These are phyloP conservation scores for Amborella trichopoda DNA, from an alignment of 164 flowering plant species.

Conservation along the genomic window DNA sequence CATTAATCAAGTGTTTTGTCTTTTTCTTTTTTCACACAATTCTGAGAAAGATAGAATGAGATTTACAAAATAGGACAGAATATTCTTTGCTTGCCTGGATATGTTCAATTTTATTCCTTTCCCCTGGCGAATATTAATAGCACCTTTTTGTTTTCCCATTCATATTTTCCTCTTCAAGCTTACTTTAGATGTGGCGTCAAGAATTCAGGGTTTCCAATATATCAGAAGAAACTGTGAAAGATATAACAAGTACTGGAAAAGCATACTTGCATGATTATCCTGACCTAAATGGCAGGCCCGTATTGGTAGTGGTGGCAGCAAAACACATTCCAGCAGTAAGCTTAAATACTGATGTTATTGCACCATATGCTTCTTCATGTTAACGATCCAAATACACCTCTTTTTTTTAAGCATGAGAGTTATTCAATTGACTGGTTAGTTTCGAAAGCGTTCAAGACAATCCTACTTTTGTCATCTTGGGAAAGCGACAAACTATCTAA, in stretches of 20 bases:
- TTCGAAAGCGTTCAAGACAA: too few relatives aligned
- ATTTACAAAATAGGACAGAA: neutral
- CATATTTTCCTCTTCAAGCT: neutral
- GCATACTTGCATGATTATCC: slow-evolving; percentile 68
- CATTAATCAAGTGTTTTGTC: too few relatives aligned
- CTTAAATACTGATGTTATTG: slow-evolving; percentile 4
- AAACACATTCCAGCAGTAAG: slow-evolving; percentile 77
- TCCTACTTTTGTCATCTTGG: too few relatives aligned
- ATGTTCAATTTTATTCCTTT: neutral
- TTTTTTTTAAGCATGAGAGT: too few relatives aligned
- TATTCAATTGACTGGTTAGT: too few relatives aligned
- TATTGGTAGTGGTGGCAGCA: slow-evolving; percentile 64
- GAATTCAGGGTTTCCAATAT: slow-evolving; percentile 67
- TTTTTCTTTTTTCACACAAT: too few relatives aligned
- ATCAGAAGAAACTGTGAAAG: slow-evolving; percentile 48
- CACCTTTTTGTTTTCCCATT: neutral
- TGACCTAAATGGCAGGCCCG: slow-evolving; percentile 76
- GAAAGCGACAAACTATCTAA: too few relatives aligned
- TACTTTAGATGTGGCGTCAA: slow-evolving; percentile 70
- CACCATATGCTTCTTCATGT: too few relatives aligned
- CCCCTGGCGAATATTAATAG: too few relatives aligned
- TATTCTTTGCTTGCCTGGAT: neutral
- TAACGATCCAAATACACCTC: too few relatives aligned
- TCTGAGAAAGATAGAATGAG: too few relatives aligned
- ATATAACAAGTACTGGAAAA: slow-evolving; percentile 56